A percentile compares a stretch with the other conserved stretches of the same genome.
phyloP scores from a whole-genome alignment of 1,139 yeast species.

The Scheffersomyces cryptocercus region DNA sequence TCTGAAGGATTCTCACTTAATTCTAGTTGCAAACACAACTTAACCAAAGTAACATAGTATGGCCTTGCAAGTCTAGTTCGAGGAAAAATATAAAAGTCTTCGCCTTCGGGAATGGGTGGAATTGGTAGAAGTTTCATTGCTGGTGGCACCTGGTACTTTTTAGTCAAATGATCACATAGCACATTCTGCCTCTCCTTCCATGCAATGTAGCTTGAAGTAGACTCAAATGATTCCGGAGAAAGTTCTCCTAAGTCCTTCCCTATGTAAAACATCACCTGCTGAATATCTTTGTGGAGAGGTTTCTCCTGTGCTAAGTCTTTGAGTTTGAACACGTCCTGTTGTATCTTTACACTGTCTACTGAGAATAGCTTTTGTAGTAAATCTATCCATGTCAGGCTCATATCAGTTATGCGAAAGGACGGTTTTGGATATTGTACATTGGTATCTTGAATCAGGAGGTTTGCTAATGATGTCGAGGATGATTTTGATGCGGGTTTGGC shows the following conservation, averaged over 20 bases:
- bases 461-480: slow-evolving; percentile 10
- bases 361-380: slow-evolving; percentile 43
- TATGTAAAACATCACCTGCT: slow-evolving; percentile 38
- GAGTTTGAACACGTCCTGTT: slow-evolving; percentile 47
- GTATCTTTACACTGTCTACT: slow-evolving; percentile 42
- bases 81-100: slow-evolving; percentile 47
- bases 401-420: slow-evolving; percentile 49
- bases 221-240: slow-evolving; percentile 42
- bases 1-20: slow-evolving; percentile 9
- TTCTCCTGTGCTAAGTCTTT: slow-evolving; percentile 47
- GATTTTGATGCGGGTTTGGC: slow-evolving; percentile 5
- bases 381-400: slow-evolving; percentile 41
- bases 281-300: slow-evolving; percentile 46
- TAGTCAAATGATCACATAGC: slow-evolving; percentile 36
- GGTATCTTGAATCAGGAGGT: slow-evolving; percentile 3
- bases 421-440: slow-evolving; percentile 38
- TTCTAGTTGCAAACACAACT: slow-evolving; percentile 29
- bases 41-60: slow-evolving; percentile 29
- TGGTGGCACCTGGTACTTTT: slow-evolving; percentile 42
- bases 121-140: slow-evolving; percentile 30
- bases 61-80: slow-evolving; percentile 27
- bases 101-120: slow-evolving; percentile 34
- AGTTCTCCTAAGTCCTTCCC: slow-evolving; percentile 44
- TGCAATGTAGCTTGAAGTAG: slow-evolving; percentile 37
- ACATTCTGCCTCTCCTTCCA: slow-evolving; percentile 55